Base-by-base conservation (phyloP, 2,329 filamentous ascomycete genomes). In the Epicoccum sorghinum region DNA sequence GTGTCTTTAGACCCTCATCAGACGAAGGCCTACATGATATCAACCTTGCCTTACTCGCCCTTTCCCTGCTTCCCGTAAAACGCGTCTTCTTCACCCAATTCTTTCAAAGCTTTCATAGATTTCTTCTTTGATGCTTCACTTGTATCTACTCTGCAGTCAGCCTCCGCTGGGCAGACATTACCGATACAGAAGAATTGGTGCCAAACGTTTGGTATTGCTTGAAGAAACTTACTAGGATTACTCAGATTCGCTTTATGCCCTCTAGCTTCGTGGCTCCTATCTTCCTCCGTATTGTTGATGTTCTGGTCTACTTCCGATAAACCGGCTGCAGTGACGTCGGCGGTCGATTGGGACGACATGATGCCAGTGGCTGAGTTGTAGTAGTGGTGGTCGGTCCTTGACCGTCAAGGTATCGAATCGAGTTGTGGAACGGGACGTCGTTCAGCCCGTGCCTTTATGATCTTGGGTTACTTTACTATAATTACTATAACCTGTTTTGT, bases 171-270 rank as follows among this genome's bases (percentile, higher is more conserved):
- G 7, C 3, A 25, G 14, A 9, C 9, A 4, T 13, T 14, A 8
- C 5, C 25, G 13, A 22, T 13, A 33, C 32, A 33, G 1, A 4
- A 13, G 13, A 4, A 1, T 33, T 12, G 27, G 6, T 7, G 27
- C 9, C 27, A 29, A 9, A 9, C 27, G 9, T 29, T 6, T 9
- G 9, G 27, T 29, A 4, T 33, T 33, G 32, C 7, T 13, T 5
- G 2, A 3, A 29, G 2, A 5, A 36, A 45, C 59, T 29, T 67
- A 80, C 79, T 80, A 8, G 78, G 78, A 55, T 81, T 81, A 51
- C 74, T 72, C 14, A 81, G 58, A 57, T 81, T 81, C 2, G 79
- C 78, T 67, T 80, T 80, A 66, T 80, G 78, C 12, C 79, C 78
- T 22, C 45, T 44, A 12, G 65, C 61, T 40, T 49, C 29, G 27